Percentiles rank a stretch among this genome's conserved stretches.
phyloP scores from a whole-genome alignment of 192 early-diverging fungal genomes.

The Backusella circina region DNA sequence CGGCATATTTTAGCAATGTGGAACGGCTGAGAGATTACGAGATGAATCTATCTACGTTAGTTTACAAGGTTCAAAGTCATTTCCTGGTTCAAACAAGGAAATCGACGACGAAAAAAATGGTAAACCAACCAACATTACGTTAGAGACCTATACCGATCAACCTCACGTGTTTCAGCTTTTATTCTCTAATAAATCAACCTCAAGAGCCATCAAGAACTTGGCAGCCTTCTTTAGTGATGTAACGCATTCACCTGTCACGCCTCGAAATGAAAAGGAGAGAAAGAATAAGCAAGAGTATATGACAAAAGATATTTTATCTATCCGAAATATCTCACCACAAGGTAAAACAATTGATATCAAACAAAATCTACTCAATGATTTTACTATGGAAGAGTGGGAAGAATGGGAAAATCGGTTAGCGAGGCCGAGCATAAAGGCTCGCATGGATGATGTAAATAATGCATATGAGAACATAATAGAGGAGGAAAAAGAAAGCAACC shows the following conservation, averaged over 20 bases:
- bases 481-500: neutral
- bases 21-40: slow-evolving; percentile 40
- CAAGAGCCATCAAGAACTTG: slow-evolving; percentile 3
- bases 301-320: neutral
- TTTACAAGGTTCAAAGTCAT: slow-evolving; percentile 27
- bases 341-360: neutral
- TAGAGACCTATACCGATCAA: slow-evolving; percentile 48
- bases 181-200: slow-evolving; percentile 5
- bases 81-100: neutral
- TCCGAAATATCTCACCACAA: neutral
- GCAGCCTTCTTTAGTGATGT: slow-evolving; percentile 16
- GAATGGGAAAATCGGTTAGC: neutral
- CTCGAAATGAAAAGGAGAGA: neutral
- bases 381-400: neutral
- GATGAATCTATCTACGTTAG: slow-evolving; percentile 48
- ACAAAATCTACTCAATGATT: neutral
- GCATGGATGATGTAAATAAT: neutral
- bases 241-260: neutral
- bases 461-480: neutral
- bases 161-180: slow-evolving; percentile 49
- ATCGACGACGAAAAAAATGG: neutral
- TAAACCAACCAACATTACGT: slow-evolving; percentile 21
- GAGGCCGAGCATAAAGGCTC: neutral
- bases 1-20: slow-evolving; percentile 30
- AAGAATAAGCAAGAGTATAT: neutral